Evolutionary conservation across 805 yeast species (phyloP).

Genomic region (Lipomyces orientalis): DNA sequence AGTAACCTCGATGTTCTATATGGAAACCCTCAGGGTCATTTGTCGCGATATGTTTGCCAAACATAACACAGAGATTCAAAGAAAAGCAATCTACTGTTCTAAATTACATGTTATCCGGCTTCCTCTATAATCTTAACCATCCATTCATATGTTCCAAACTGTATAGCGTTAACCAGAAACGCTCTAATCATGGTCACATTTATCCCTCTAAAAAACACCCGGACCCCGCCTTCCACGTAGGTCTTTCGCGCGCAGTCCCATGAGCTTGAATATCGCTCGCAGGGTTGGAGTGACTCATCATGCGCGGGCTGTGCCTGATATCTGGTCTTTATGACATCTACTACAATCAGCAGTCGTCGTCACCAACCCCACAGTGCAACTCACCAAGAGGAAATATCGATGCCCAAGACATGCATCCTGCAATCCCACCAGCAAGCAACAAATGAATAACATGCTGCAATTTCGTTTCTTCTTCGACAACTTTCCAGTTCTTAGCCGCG

Average conservation of each 20-base stretch:
- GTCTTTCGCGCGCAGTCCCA: conserved; percentile 37
- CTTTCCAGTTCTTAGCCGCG: conserved; percentile 16
- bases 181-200: conserved; percentile 38
- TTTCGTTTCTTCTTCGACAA: conserved; percentile 11
- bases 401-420: conserved; percentile 41
- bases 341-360: not conserved
- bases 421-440: conserved; percentile 39
- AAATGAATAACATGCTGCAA: conserved; percentile 17
- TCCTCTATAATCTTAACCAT: conserved; percentile 27
- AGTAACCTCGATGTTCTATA: too few species aligned
- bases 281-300: not conserved
- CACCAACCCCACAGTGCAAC: not conserved
- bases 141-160: conserved; percentile 40
- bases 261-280: conserved; percentile 25
- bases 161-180: conserved; percentile 40
- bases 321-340: conserved; percentile 39
- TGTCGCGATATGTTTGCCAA: too few species aligned
- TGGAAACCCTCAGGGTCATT: too few species aligned
- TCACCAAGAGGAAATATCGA: conserved; percentile 39
- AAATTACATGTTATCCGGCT: not conserved
- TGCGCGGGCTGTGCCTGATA: conserved; percentile 32
- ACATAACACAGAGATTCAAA: too few species aligned
- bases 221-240: conserved; percentile 30
- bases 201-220: conserved; percentile 37
- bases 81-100: not conserved